Base-by-base conservation (phyloP, 352 stramenopile species). In the Aphanomyces astaci region DNA sequence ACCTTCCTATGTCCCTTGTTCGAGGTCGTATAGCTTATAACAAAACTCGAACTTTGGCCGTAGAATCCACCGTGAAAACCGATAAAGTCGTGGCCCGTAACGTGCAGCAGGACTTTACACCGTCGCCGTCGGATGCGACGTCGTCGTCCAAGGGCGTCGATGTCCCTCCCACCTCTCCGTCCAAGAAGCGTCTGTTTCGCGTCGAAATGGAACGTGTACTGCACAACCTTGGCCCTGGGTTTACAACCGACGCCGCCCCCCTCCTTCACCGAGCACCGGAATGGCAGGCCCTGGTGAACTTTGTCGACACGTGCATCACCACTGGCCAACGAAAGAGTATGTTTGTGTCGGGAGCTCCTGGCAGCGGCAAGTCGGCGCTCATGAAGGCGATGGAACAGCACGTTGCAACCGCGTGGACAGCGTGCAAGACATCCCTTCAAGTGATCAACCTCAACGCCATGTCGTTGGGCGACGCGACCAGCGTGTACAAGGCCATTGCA, bases 301-400 rank as follows among this genome's bases (percentile, higher is more conserved):
- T 94, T 60, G 86, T 90, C 52, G 71, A 74, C 30, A 66, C 72
- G 19, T 88, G 81, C 48, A 89, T 94, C 48, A 46, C 67, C 24
- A 65, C 78, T 36, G 66, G 79, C 3, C 67, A 79, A 10, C 82
- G 79, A 3, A 78, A 76, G 3, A 94, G 83, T 62, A 27, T 92
- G 63, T 94, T 93, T 66, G 79, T 94, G 36, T 93, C 84, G 0
- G 86, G 86, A 0, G 76, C 86, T 10, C 86, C 86, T 9, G 86
- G 86, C 0, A 91, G 82, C 39, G 86, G 86, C 25, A 94, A 94
- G 66, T 87, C 84, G 0, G 86, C 86, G 11, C 65, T 92, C 40
- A 70, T 94, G 54, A 82, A 84, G 60, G 72, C 77, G 1, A 84
- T 84, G 1, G 70, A 86, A 48, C 36, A 66, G 24, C 63, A 79